phyloP scores from a whole-genome alignment of 2,329 filamentous ascomycete genomes.

The Verticillium nonalfalfae region DNA sequence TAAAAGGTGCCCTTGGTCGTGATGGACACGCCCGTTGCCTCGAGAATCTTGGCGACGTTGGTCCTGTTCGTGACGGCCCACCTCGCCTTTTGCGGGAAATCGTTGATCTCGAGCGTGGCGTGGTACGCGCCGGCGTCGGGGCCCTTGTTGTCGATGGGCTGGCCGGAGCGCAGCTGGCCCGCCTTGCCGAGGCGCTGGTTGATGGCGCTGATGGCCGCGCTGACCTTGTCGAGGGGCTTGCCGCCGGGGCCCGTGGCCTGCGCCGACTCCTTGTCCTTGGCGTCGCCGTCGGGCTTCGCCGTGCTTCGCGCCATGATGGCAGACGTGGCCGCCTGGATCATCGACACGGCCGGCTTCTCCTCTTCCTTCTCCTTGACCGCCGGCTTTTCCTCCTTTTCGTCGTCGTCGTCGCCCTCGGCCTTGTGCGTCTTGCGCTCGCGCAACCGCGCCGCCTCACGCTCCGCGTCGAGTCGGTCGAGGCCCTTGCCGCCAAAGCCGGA shows the following conservation, averaged over 20 bases:
- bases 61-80: conserved; percentile 99
- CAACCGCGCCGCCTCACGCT: conserved; percentile 79
- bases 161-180: conserved; percentile 82
- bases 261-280: conserved; percentile 33
- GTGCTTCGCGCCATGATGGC: conserved; percentile 47
- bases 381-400: conserved; percentile 63
- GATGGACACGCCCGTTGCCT: conserved; percentile 90
- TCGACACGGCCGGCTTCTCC: conserved; percentile 59
- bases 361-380: conserved; percentile 53
- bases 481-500: conserved; percentile 95
- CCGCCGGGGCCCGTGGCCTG: conserved; percentile 49
- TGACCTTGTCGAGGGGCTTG: conserved; percentile 75
- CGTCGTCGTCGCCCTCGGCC: conserved; percentile 77
- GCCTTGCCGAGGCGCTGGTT: conserved; percentile 85
- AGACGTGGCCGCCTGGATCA: conserved; percentile 57
- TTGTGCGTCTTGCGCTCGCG: conserved; percentile 87
- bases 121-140: conserved; percentile 96
- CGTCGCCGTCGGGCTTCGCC: conserved; percentile 35
- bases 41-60: conserved; percentile 96
- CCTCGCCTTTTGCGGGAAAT: conserved; percentile 96
- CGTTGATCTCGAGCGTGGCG: conserved; percentile 96
- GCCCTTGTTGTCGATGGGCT: conserved; percentile 97
- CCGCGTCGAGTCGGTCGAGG: conserved; percentile 83
- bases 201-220: conserved; percentile 85
- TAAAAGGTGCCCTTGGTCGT: conserved; percentile 97